Base-by-base conservation (phyloP, 495 filamentous ascomycete genomes). In the Xylaria grammica region DNA sequence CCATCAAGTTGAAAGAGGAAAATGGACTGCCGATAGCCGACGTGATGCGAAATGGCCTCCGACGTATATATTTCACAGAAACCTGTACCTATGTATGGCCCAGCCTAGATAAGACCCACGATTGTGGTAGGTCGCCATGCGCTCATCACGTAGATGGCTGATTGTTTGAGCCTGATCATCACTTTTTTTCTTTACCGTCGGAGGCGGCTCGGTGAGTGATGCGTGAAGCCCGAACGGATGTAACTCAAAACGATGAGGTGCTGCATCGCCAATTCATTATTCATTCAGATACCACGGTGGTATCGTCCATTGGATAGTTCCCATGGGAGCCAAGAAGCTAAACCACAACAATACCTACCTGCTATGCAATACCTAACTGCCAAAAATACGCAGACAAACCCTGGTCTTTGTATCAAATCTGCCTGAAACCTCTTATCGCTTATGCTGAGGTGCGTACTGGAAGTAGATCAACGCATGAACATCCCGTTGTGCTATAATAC, bases 141-240 rank as follows among this genome's bases (percentile, higher is more conserved):
- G 24, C 27, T 20, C 36, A n/a, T 48, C 19, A 48, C 40, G 19
- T 9, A 58, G 38, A 26, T 32, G 15, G 38, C 17, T 4, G 1
- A 7, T 58, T 22, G 26, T 58, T 58, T 45, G 38, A 45, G 29
- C 29, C 29, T 24, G 56, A 17, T 48, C 44, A 34, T 34, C n/a
- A n/a, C n/a, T 40, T 8, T 58, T 58, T 40, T 32, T 48, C 26
- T 48, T 48, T 32, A 46, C 42, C 56, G 17, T 48, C 56, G 42
- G 56, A 48, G n/a, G 42, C 56, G 56, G 40, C 56, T 59, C 56
- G 56, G 56, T 59, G 56, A 59, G 56, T 59, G 56, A 34, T 48
- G 27, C n/a, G 29, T 59, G 56, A 59, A 59, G 44, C 56, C 42
- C 42, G 42, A 48, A 40, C 19, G 42, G 56, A 59, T 59, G 27